These are phyloP conservation scores for Candida dajiaensis DNA, from an alignment of 805 yeast species.

Conservation along the genomic window DNA sequence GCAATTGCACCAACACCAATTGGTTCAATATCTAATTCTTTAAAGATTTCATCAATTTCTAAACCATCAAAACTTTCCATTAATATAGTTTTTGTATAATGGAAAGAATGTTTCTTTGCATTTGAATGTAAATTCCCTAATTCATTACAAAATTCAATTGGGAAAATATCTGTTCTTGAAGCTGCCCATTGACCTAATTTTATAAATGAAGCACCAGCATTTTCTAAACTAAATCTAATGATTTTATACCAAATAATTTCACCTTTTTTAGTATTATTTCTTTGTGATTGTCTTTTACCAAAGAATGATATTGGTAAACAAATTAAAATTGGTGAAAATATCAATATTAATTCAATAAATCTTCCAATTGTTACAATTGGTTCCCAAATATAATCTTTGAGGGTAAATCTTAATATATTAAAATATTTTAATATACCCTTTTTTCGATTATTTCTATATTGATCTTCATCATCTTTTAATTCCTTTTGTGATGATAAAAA, in stretches of 20 bases:
- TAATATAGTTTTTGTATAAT: constrained; percentile 53
- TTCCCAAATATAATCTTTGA: constrained; percentile 54
- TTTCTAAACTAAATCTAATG: constrained; percentile 62
- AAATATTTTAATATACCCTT: constrained; percentile 25
- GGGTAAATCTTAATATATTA: constrained; percentile 35
- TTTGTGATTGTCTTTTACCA: constrained; percentile 11
- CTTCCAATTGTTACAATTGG: constrained; percentile 66
- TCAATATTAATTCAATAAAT: constrained; percentile 56
- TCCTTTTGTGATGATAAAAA: constrained; percentile 57
- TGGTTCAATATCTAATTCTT: constrained; percentile 68
- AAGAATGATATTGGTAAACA: constrained; percentile 52
- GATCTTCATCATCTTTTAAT: constrained; percentile 31
- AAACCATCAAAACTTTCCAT: constrained; percentile 51
- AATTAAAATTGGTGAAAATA: constrained; percentile 67
- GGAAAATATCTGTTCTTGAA: constrained; percentile 89
- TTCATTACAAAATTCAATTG: constrained; percentile 70
- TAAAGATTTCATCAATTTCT: constrained; percentile 66
- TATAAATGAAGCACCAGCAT: constrained; percentile 88
- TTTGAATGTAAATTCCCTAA: constrained; percentile 76
- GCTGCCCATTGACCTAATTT: constrained; percentile 99
- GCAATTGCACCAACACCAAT: constrained; percentile 99
- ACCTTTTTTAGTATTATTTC: constrained; percentile 47
- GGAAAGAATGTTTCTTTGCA: constrained; percentile 66
- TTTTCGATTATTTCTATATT: constrained; percentile 26
- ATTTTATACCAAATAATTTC: constrained; percentile 64